Conservation (phyloP, 768 basidiomycete genomes). For the Suillus lakei region DNA sequence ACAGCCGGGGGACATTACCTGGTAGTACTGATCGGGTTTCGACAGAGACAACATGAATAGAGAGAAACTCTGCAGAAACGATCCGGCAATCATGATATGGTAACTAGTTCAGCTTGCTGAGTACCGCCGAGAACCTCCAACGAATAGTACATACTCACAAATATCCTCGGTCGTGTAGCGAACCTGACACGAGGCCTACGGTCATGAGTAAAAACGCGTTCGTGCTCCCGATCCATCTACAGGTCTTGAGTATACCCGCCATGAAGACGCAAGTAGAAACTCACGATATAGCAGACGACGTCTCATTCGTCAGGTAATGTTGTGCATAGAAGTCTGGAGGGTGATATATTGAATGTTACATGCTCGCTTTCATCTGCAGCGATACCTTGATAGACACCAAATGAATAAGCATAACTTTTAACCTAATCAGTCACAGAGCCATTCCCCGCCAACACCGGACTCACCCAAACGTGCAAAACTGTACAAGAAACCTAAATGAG, state of each 20-base stretch:
- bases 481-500: not conserved
- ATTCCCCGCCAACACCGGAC: not conserved
- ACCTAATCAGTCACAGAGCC: not conserved
- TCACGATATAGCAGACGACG: conserved; percentile 2
- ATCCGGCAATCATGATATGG: conserved; percentile 25
- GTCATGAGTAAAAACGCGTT: not conserved
- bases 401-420: not conserved
- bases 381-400: not conserved
- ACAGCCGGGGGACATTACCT: conserved; percentile 23
- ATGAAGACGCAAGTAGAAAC: not conserved
- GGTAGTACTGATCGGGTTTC: conserved; percentile 39
- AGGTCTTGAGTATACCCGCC: not conserved
- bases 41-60: conserved; percentile 44
- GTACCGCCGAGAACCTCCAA: not conserved
- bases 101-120: conserved; percentile 2
- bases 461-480: not conserved
- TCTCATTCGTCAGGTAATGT: not conserved
- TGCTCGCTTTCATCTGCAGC: not conserved
- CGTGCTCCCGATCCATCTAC: not conserved
- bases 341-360: not conserved
- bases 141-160: not conserved
- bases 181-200: not conserved
- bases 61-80: conserved; percentile 32
- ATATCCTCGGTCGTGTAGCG: not conserved
- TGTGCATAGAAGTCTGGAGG: not conserved